Conservation (phyloP, 441 rosid species). For the Isatis lusitanica region DNA sequence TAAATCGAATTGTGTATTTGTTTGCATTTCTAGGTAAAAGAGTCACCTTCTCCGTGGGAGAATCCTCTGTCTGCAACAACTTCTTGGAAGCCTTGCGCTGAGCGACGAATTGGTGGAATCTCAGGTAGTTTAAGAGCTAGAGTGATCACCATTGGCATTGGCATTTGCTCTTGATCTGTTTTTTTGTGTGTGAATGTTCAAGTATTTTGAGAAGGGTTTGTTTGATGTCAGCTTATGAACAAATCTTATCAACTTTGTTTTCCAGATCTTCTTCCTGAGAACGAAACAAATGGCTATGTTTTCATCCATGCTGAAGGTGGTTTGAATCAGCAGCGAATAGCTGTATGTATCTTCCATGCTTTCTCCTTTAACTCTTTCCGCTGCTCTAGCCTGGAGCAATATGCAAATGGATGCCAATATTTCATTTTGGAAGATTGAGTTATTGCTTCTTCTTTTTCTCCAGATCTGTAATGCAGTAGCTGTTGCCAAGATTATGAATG, state of each 20-base stretch:
- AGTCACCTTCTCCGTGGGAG: conserved; percentile 92
- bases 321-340: conserved; percentile 95
- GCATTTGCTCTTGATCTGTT: conserved; percentile 5
- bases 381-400: not conserved
- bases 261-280: conserved; percentile 86
- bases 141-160: not conserved
- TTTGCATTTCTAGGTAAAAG: conserved; percentile 66
- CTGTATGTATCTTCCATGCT: conserved; percentile 54
- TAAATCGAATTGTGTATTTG: conserved; percentile 1
- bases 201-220: not conserved
- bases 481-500: conserved; percentile 97
- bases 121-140: conserved; percentile 48
- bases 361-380: not conserved
- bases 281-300: conserved; percentile 93
- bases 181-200: not conserved
- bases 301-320: conserved; percentile 99
- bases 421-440: not conserved
- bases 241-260: conserved; percentile 13
- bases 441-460: conserved; percentile 15
- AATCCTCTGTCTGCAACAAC: conserved; percentile 94
- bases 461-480: conserved; percentile 99
- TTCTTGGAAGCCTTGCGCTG: conserved; percentile 99
- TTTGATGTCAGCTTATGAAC: conserved; percentile 13
- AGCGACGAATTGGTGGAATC: conserved; percentile 71
- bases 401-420: not conserved